Evolutionary conservation across 176 grass and related monocot genomes (phyloP), one percentile per base, ranked within the genome.

Genomic region (Canna indica): DNA sequence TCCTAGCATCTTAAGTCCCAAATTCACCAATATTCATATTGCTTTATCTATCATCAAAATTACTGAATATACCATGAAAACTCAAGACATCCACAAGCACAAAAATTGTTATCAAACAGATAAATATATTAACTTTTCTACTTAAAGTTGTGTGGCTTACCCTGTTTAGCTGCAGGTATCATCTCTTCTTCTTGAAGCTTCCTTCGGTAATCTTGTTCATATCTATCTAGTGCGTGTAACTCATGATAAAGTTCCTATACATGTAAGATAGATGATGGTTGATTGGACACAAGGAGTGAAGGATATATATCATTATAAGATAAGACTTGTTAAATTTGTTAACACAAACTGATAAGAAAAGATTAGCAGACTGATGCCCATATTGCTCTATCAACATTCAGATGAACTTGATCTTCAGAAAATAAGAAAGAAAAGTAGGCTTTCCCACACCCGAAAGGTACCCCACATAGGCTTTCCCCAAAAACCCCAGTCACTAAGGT

Each of bases 231-330:
- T 7, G 86, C 86, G 26, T 97, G 93, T 58, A 87, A 56, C 65
- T 97, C 93, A 70, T 97, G 93, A 78, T 97, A 97, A 38, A 97
- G 90, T 33, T 97, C 88, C 93, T 96, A 85, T 53, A 79, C 16
- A 75, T 59, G 25, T 11, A 48, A 32, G n/a, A 48, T 48, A 27
- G 18, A 58, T 7, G 9, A 20, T 30, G 16, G 25, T 28, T 44
- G 13, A 44, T 46, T 31, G 1, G 3, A 50, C 3, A 44, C 16
- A 32, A 50, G 6, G 1, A 47, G 39, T 38, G 13, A 22, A 38
- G 29, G n/a, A 11, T n/a, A 36, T 36, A 41, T 38, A 25, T 39
- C 1, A 34, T 62, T 38, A 38, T 38, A 66, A 38, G 18, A 66
- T 25, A 38, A 38, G 34, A 24, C 20, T 24, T 1, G 1, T 56